phyloP scores from a whole-genome alignment of 805 yeast genomes.

The Saccharomycopsis sp. region DNA sequence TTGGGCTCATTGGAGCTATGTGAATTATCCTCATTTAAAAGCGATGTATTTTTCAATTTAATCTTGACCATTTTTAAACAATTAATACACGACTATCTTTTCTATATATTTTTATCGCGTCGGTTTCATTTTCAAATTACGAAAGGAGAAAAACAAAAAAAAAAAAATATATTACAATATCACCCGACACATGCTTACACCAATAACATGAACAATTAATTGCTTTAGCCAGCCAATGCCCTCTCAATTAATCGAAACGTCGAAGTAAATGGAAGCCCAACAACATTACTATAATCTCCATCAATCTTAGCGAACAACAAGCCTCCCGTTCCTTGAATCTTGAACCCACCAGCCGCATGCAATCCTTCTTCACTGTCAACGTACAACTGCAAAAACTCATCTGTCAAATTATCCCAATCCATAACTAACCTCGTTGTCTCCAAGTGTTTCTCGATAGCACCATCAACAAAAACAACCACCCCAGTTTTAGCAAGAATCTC shows the following conservation, averaged over 20 bases:
- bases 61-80: constrained; percentile 13
- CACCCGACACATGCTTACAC: too few species aligned
- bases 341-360: constrained; percentile 89
- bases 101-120: too few species aligned
- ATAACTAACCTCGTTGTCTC: constrained; percentile 39
- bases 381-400: constrained; percentile 53
- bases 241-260: constrained; percentile 6
- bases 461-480: constrained; percentile 33
- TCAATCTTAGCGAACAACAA: constrained; percentile 51
- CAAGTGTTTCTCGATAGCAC: constrained; percentile 31
- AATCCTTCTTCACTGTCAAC: constrained; percentile 66
- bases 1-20: constrained; percentile 20
- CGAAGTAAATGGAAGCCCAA: constrained; percentile 65
- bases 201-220: too few species aligned
- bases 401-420: constrained; percentile 37
- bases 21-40: neutral
- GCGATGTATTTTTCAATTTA: constrained; percentile 3
- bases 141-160: too few species aligned
- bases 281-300: constrained; percentile 84
- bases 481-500: constrained; percentile 19
- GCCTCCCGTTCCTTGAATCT: constrained; percentile 69
- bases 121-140: too few species aligned
- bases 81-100: too few species aligned
- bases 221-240: neutral
- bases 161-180: too few species aligned